phyloP scores from a whole-genome alignment of 2,329 filamentous ascomycete genomes.

The Cucurbitaria berberidis region DNA sequence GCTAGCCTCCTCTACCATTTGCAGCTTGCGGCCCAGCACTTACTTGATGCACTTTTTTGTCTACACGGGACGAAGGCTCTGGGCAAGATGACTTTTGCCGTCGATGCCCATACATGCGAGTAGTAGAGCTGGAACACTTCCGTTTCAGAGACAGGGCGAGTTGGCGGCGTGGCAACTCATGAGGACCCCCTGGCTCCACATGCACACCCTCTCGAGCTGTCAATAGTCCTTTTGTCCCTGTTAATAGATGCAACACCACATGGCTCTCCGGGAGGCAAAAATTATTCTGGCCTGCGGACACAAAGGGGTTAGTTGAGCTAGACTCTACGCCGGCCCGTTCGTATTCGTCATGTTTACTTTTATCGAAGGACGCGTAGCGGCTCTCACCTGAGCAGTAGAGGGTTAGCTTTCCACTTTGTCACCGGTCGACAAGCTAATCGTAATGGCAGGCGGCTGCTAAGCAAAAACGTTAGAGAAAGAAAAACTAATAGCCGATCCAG shows the following conservation, averaged over 20 bases:
- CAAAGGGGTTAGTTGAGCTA: background rate
- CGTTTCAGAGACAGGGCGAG: background rate
- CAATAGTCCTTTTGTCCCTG: background rate
- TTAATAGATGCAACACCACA: background rate
- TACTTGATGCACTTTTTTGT: conserved; percentile 9
- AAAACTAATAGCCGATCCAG: conserved; percentile 7
- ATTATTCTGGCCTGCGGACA: background rate
- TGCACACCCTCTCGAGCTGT: background rate
- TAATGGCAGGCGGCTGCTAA: background rate
- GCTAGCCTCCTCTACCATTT: background rate
- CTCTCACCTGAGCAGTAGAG: background rate
- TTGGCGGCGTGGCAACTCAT: background rate
- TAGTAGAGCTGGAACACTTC: conserved; percentile 7
- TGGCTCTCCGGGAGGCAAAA: background rate
- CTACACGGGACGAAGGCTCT: conserved; percentile 11
- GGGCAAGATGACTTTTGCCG: conserved; percentile 12
- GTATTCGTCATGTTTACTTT: conserved; percentile 7
- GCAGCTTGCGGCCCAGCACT: conserved; percentile 2
- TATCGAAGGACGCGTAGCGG: background rate
- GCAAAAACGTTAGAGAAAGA: background rate
- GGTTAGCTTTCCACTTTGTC: background rate
- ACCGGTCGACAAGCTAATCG: background rate
- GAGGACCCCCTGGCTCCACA: background rate
- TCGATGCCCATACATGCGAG: conserved; percentile 7
- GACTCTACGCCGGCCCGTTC: background rate